These are phyloP conservation scores for Mucor lusitanicus DNA, from an alignment of 371 early-diverging fungal species.

Conservation along the genomic window DNA sequence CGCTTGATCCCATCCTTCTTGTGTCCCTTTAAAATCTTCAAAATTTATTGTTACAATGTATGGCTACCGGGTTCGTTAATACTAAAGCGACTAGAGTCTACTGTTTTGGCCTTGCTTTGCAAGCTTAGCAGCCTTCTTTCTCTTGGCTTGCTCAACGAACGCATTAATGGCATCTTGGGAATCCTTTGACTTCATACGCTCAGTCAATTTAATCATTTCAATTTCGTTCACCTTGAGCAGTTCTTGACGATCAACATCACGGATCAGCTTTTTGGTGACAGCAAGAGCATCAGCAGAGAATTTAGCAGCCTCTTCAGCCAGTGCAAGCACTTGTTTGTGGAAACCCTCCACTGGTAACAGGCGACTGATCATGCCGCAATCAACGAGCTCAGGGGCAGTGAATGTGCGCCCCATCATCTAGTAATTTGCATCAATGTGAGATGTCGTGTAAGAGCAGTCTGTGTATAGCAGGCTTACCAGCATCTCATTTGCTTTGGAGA, in stretches of 20 bases:
- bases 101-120: conserved; percentile 2
- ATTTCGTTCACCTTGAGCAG: conserved; percentile 46
- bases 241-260: conserved; percentile 45
- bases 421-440: background rate
- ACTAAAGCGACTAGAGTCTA: background rate
- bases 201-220: conserved; percentile 47
- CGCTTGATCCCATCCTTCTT: no score
- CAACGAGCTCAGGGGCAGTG: conserved; percentile 55
- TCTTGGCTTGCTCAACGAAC: conserved; percentile 30
- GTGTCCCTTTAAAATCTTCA: no score
- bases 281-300: conserved; percentile 56
- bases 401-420: conserved; percentile 57
- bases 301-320: conserved; percentile 54
- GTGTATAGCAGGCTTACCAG: conserved; percentile 35
- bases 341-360: conserved; percentile 59
- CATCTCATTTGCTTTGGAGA: conserved; percentile 65
- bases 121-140: conserved; percentile 19
- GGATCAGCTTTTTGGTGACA: conserved; percentile 58
- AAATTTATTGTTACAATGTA: background rate
- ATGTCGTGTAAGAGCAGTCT: background rate
- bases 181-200: conserved; percentile 35
- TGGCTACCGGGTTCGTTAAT: background rate
- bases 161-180: conserved; percentile 31
- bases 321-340: conserved; percentile 46
- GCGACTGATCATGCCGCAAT: conserved; percentile 50